Percentiles rank a stretch among this genome's conserved stretches.
These are phyloP conservation scores for Begonia peltatifolia DNA, from an alignment of 306 rosid genomes.

Conservation along the genomic window DNA sequence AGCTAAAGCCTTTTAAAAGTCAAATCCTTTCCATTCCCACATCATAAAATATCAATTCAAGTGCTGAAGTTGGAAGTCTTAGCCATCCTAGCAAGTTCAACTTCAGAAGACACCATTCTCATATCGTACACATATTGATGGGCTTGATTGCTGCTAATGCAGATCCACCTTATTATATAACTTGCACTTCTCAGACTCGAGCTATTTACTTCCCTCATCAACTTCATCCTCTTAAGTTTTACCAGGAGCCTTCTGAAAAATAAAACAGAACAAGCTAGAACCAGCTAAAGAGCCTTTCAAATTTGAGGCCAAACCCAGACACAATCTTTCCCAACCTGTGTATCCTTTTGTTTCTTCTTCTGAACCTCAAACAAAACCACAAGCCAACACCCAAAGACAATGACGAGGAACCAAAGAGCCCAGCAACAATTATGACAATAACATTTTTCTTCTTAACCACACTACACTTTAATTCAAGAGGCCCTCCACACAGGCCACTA, in stretches of 20 bases:
- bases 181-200: constrained; percentile 37
- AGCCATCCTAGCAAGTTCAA: constrained; percentile 59
- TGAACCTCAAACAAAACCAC: constrained; percentile 52
- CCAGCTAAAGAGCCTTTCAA: constrained; percentile 50
- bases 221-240: constrained; percentile 60
- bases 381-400: constrained; percentile 52
- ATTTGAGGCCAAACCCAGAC: no score
- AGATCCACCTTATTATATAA: constrained; percentile 51
- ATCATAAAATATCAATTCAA: constrained; percentile 43
- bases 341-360: constrained; percentile 19
- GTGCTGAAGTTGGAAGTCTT: constrained; percentile 66
- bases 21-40: constrained; percentile 66
- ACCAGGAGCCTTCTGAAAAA: constrained; percentile 77
- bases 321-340: no score
- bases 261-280: constrained; percentile 31
- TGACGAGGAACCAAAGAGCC: constrained; percentile 64
- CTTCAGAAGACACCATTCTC: constrained; percentile 58
- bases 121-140: constrained; percentile 46
- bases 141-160: constrained; percentile 54
- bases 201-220: constrained; percentile 60
- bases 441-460: constrained; percentile 60
- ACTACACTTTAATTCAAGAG: constrained; percentile 58
- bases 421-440: constrained; percentile 64
- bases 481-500: constrained; percentile 50
- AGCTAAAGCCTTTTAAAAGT: constrained; percentile 61